Conservation (phyloP, 768 basidiomycete species). For the Calocera cornea region DNA sequence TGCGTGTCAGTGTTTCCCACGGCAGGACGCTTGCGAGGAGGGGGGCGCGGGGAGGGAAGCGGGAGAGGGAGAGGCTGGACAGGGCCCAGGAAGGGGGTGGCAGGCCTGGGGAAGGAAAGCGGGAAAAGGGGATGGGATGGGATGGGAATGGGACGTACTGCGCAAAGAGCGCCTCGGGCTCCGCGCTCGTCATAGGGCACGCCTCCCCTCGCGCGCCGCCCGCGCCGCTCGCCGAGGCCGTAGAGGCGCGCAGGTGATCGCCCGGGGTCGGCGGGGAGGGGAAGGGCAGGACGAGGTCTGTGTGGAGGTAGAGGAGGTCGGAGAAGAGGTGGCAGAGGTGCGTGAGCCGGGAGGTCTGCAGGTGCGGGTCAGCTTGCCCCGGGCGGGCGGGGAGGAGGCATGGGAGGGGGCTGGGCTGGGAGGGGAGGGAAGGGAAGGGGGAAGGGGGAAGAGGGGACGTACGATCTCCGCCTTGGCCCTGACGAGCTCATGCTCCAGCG, state of each 20-base stretch:
- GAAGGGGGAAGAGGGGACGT: constrained; percentile 25
- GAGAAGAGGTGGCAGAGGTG: constrained; percentile 17
- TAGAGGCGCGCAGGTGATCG: constrained; percentile 8
- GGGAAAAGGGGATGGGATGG: too few relatives aligned
- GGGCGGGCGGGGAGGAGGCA: too few relatives aligned
- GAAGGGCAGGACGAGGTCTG: constrained; percentile 10
- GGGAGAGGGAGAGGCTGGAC: constrained; percentile 16
- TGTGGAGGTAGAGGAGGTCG: constrained; percentile 12
- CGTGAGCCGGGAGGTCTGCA: constrained; percentile 17
- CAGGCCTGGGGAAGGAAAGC: too few relatives aligned
- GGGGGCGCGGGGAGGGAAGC: too few relatives aligned
- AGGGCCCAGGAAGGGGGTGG: too few relatives aligned
- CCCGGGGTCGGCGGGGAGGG: constrained; percentile 18
- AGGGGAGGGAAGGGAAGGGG: constrained; percentile 9
- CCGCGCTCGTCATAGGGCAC: not conserved
- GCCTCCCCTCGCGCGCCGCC: too few relatives aligned
- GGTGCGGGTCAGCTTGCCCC: too few relatives aligned
- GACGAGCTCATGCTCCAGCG: constrained; percentile 70
- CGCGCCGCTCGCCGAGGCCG: not conserved
- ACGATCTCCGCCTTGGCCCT: constrained; percentile 79
- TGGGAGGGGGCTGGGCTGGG: too few relatives aligned
- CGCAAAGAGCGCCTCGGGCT: not conserved
- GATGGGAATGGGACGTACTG: constrained; percentile 1
- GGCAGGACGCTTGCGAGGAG: too few relatives aligned
- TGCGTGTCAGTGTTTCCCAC: too few relatives aligned